These are phyloP conservation scores for Kwoniella bestiolae DNA, from an alignment of 768 basidiomycete genomes.

Conservation along the genomic window DNA sequence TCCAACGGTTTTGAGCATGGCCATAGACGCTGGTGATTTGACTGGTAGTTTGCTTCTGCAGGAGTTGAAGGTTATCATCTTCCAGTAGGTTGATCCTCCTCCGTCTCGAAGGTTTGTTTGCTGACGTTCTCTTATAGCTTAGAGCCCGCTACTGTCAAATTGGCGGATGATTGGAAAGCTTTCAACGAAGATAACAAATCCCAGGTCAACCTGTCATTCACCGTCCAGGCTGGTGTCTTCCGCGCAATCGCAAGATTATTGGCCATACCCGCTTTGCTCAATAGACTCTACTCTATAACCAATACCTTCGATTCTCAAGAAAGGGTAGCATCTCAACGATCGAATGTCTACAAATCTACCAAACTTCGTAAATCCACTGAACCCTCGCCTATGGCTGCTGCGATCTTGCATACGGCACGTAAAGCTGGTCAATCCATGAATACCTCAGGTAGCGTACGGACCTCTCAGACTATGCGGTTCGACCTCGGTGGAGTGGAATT, in stretches of 20 bases:
- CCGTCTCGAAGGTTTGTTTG: background rate
- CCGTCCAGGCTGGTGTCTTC: slow-evolving; percentile 50
- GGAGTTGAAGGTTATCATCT: slow-evolving; percentile 42
- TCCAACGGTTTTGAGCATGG: slow-evolving; percentile 45
- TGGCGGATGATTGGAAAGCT: slow-evolving; percentile 54
- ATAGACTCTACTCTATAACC: slow-evolving; percentile 40
- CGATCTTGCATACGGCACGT: slow-evolving; percentile 48
- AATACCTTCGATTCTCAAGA: slow-evolving; percentile 41
- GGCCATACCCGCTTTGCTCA: slow-evolving; percentile 44
- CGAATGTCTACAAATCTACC: slow-evolving; percentile 40
- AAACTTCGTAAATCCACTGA: slow-evolving; percentile 35
- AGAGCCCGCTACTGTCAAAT: slow-evolving; percentile 42
- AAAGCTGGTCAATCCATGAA: slow-evolving; percentile 16
- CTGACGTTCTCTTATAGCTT: slow-evolving; percentile 30
- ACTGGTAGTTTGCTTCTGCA: slow-evolving; percentile 40
- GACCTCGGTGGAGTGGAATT: slow-evolving; percentile 44
- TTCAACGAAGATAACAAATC: slow-evolving; percentile 23
- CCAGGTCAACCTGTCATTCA: slow-evolving; percentile 49
- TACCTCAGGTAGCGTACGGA: slow-evolving; percentile 21
- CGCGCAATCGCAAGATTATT: slow-evolving; percentile 49
- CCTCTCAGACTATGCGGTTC: slow-evolving; percentile 46
- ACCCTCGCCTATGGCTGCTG: slow-evolving; percentile 44
- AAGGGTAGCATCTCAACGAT: slow-evolving; percentile 44
- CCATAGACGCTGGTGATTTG: slow-evolving; percentile 42
- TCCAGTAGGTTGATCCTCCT: slow-evolving; percentile 37